Evolutionary conservation across 257 asterid genomes (phyloP).

Genomic region (Forsythia suspensa): DNA sequence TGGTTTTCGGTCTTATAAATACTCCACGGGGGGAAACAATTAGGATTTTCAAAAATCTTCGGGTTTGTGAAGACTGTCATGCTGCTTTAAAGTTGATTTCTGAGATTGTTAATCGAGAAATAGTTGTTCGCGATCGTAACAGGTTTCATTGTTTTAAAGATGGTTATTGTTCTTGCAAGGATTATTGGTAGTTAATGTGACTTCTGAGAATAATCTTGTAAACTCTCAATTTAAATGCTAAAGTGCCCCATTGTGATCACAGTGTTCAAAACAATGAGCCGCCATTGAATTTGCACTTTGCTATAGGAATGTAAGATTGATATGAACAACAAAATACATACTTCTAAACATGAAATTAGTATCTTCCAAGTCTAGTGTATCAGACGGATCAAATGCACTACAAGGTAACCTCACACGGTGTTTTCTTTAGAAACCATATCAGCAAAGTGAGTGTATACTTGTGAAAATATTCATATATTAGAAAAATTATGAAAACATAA

Average conservation of each 20-base stretch:
- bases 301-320: background rate
- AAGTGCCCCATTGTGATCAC: background rate
- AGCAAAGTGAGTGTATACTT: too few species aligned
- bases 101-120: constrained; percentile 42
- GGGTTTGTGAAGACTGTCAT: constrained; percentile 76
- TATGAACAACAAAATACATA: background rate
- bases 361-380: too few species aligned
- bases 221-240: background rate
- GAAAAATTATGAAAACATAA: too few species aligned
- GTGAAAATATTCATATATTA: too few species aligned
- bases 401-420: too few species aligned
- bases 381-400: too few species aligned
- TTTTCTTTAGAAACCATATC: too few species aligned
- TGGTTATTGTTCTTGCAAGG: constrained; percentile 64
- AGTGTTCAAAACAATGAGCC: background rate
- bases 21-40: constrained; percentile 47
- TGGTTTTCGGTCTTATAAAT: constrained; percentile 54
- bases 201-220: background rate
- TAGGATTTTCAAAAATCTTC: constrained; percentile 65
- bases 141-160: constrained; percentile 62
- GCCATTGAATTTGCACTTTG: background rate
- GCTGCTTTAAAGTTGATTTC: constrained; percentile 65
- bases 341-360: too few species aligned
- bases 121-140: constrained; percentile 57
- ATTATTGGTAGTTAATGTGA: constrained; percentile 46